Evolutionary conservation across 345 rosid species (phyloP).

Genomic region (Eucalyptus melliodora): DNA sequence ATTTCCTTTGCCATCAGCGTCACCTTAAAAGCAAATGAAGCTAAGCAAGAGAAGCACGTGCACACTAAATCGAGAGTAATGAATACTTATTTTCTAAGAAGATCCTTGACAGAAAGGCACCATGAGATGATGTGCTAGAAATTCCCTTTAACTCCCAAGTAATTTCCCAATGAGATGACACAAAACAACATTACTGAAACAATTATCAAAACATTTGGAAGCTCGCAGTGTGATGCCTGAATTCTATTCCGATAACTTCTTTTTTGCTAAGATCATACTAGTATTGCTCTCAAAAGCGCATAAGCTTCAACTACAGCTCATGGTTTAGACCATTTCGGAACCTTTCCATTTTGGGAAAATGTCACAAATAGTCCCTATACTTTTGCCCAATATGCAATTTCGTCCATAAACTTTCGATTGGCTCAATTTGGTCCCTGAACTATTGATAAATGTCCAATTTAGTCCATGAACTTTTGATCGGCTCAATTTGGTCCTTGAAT

Average conservation of each 20-base stretch:
- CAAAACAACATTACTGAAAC: background rate
- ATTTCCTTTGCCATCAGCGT: slow-evolving; percentile 76
- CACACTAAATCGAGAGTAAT: background rate
- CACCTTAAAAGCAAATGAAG: slow-evolving; percentile 20
- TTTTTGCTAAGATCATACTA: background rate
- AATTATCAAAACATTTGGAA: background rate
- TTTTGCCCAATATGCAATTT: too few species aligned
- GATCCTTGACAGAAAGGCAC: too few species aligned
- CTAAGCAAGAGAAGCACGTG: background rate
- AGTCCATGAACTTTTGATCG: too few species aligned
- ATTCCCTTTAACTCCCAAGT: too few species aligned
- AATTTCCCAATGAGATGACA: background rate
- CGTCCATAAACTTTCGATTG: too few species aligned
- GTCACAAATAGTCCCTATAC: too few species aligned
- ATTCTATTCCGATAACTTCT: background rate
- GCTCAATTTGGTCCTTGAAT: too few species aligned
- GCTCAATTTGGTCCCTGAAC: too few species aligned
- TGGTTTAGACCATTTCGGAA: background rate
- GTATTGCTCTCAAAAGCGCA: background rate
- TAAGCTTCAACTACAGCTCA: background rate
- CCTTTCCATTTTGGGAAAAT: background rate
- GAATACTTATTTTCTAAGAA: too few species aligned
- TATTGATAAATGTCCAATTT: too few species aligned
- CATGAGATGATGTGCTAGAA: too few species aligned
- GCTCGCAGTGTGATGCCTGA: background rate